phyloP scores from a whole-genome alignment of 768 basidiomycete species.

The Sarcomyxa edulis region DNA sequence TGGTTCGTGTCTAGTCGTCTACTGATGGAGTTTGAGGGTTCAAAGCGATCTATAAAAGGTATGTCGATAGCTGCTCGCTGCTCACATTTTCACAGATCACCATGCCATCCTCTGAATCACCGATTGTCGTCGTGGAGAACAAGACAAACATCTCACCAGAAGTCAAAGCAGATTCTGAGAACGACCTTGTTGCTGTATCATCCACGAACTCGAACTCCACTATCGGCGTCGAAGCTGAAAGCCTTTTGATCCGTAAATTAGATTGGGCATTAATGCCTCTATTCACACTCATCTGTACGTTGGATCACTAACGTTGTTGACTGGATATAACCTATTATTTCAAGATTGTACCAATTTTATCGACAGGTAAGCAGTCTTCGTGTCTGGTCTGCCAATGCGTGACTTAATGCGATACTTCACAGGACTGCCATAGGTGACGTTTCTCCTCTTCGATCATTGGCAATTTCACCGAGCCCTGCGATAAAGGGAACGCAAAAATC shows the following conservation, averaged over 20 bases:
- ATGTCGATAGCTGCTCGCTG: no score
- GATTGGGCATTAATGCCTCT: conserved; percentile 29
- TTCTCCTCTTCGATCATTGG: background rate
- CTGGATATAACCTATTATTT: conserved; percentile 1
- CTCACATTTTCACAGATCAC: no score
- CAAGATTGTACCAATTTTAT: conserved; percentile 34
- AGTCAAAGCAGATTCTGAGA: no score
- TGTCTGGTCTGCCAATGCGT: background rate
- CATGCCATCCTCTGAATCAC: no score
- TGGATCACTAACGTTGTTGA: background rate
- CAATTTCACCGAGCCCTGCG: background rate
- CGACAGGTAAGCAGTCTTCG: conserved; percentile 21
- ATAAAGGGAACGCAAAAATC: conserved; percentile 26
- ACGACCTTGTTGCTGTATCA: no score
- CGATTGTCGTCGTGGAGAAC: no score
- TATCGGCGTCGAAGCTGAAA: conserved; percentile 28
- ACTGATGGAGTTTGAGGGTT: no score
- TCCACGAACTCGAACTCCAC: no score
- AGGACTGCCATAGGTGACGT: conserved; percentile 19
- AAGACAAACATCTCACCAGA: no score
- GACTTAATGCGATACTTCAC: background rate
- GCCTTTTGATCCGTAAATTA: conserved; percentile 27
- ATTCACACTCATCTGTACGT: conserved; percentile 34
- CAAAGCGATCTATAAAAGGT: no score
- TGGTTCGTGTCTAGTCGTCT: no score